Evolutionary conservation across 1,284 basidiomycete genomes (phyloP).

Genomic region (Schizophyllum commune): DNA sequence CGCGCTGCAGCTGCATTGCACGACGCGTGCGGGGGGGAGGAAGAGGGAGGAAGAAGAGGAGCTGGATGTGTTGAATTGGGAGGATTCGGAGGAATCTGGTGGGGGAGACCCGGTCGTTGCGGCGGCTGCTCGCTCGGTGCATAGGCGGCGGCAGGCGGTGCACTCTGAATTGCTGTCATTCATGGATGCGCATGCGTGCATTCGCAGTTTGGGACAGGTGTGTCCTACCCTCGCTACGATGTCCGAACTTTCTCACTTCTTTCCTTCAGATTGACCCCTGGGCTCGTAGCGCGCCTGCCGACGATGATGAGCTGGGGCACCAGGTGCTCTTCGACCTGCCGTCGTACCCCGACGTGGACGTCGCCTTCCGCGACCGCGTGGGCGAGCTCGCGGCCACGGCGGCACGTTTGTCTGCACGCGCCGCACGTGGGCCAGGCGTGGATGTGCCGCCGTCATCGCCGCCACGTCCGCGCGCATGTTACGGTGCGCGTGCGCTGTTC

Average conservation of each 20-base stretch:
- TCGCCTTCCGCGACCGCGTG: conserved; percentile 13
- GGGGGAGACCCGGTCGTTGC: conserved; percentile 4
- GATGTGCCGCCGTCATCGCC: background rate
- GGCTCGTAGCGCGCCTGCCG: conserved; percentile 1
- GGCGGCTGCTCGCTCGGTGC: conserved; percentile 11
- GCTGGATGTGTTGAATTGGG: background rate
- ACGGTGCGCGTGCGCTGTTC: conserved; percentile 17
- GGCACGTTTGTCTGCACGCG: background rate
- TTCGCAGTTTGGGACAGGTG: background rate
- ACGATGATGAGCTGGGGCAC: conserved; percentile 58
- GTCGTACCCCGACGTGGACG: conserved; percentile 2
- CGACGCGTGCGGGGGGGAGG: conserved; percentile 1
- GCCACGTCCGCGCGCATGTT: background rate
- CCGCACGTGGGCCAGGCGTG: background rate
- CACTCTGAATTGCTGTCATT: conserved; percentile 43
- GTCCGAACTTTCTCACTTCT: background rate
- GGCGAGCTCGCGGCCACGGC: conserved; percentile 4
- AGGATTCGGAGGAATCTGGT: background rate
- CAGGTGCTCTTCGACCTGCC: conserved; percentile 31
- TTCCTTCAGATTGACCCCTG: background rate
- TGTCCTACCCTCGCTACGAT: background rate
- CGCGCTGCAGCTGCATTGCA: conserved; percentile 48
- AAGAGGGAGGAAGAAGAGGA: background rate
- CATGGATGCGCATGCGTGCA: conserved; percentile 40
- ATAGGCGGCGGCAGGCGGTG: conserved; percentile 8